Evolutionary conservation across 2,329 filamentous ascomycete species (phyloP), one percentile per base, ranked within the genome.

Genomic region (Zasmidium citrigriseum): DNA sequence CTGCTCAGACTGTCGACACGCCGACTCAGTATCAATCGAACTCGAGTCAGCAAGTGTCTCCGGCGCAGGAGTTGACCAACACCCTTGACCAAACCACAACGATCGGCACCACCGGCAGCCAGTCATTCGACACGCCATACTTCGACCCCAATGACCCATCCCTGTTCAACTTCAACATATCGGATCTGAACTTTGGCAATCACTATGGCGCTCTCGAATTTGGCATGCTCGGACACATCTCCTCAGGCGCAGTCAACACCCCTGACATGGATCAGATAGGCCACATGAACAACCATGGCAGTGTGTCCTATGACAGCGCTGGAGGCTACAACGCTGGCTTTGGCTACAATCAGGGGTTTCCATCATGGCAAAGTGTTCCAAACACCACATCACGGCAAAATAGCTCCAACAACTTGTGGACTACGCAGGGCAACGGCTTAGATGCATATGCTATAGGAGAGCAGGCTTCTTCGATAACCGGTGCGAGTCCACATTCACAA

Each of bases 171-270:
- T 96, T 98, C 74, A 93, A 98, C 73, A 85, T 97, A 11, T 92
- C 96, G 55, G 92, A 91, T 59, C 84, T 97, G 72, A 95, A 95
- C 73, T 99, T 98, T 74, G 93, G 92, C 56, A 98, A 95, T 72
- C 91, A 96, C 64, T 99, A 98, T 71, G 93, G 93, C 60, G 93
- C 93, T 18, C 83, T 96, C 74, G 95, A 98, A 74, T 97, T 98
- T 73, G 90, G 92, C 54, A 97, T 98, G 85, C 84, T 99, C 0
- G 92, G 91, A 24, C 93, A 98, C 73, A 96, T 99, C 90, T 91
- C 91, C 59, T 91, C 90, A n/a, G 90, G 90, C 14, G 89, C 90
- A n/a, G 69, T 73, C 23, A 71, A 71, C 24, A 71, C 72, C 2
- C 69, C 71, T 4, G 68, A 73, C 29, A 41, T 69, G 11, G 72